Percentiles rank a stretch among this genome's conserved stretches.
Evolutionary conservation across 331 rosid species (phyloP).

Genomic region (Malus hybrid): DNA sequence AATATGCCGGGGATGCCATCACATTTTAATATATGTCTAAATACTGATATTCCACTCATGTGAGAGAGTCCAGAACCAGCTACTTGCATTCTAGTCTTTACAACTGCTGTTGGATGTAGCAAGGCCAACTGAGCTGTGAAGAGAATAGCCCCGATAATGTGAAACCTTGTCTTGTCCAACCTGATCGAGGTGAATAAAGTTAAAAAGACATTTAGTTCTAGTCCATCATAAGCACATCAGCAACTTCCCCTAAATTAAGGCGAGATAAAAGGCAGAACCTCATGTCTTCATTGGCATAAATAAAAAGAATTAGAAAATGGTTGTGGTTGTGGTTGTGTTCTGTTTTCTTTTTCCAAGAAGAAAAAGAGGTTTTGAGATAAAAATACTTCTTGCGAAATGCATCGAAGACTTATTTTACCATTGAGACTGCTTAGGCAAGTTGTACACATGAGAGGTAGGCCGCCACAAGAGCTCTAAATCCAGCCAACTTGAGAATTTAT

Average conservation of each 20-base stretch:
- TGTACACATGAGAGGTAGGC: neutral
- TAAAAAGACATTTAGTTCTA: constrained; percentile 8
- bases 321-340: neutral
- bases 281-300: neutral
- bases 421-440: neutral
- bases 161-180: constrained; percentile 82
- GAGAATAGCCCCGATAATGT: constrained; percentile 61
- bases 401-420: neutral
- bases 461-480: neutral
- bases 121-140: constrained; percentile 69
- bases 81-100: constrained; percentile 90
- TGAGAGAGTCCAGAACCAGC: constrained; percentile 45
- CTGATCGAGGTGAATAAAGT: constrained; percentile 25
- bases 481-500: neutral
- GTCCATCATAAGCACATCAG: neutral
- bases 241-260: neutral
- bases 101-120: constrained; percentile 72
- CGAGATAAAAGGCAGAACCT: neutral
- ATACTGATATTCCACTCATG: constrained; percentile 42
- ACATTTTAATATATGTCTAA: constrained; percentile 39
- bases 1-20: constrained; percentile 74
- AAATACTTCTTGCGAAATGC: neutral
- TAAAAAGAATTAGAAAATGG: neutral
- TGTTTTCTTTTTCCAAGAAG: neutral
- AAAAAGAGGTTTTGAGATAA: neutral